Evolutionary conservation across 768 basidiomycete genomes (phyloP).

Genomic region (Suillus americanus): DNA sequence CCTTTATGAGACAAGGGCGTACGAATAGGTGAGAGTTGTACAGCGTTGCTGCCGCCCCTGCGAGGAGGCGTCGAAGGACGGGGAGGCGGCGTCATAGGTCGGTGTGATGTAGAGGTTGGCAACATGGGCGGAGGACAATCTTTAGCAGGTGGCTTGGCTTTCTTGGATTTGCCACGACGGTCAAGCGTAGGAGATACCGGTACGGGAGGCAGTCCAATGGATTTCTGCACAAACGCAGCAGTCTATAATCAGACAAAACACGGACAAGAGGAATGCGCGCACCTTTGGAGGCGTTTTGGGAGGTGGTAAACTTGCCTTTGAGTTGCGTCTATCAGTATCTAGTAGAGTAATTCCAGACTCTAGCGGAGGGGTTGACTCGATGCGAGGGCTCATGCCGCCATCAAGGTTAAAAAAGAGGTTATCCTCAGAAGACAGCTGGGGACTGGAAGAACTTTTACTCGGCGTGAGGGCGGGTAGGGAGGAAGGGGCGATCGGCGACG

Average conservation of each 20-base stretch:
- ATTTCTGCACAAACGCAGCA: slow-evolving; percentile 28
- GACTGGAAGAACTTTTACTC: slow-evolving; percentile 64
- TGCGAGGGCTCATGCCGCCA: slow-evolving; percentile 6
- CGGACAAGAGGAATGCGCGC: background rate
- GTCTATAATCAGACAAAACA: background rate
- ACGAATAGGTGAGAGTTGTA: slow-evolving; percentile 55
- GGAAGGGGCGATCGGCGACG: slow-evolving; percentile 32
- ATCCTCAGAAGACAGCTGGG: slow-evolving; percentile 39
- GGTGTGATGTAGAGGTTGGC: slow-evolving; percentile 17
- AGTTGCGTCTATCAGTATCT: slow-evolving; percentile 14
- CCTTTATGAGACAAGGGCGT: slow-evolving; percentile 71
- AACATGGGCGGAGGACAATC: slow-evolving; percentile 26
- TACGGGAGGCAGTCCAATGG: slow-evolving; percentile 38
- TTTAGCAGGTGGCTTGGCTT: slow-evolving; percentile 17
- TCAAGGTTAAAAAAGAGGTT: slow-evolving; percentile 15
- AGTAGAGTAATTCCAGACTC: slow-evolving; percentile 10
- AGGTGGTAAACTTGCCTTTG: slow-evolving; percentile 14
- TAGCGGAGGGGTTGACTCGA: slow-evolving; percentile 19
- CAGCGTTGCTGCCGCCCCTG: slow-evolving; percentile 22
- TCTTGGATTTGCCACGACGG: slow-evolving; percentile 27
- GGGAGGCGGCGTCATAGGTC: slow-evolving; percentile 36
- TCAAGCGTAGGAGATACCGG: slow-evolving; percentile 48
- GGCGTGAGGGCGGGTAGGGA: slow-evolving; percentile 64
- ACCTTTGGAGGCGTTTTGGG: slow-evolving; percentile 32
- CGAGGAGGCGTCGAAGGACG: slow-evolving; percentile 41